Base-by-base conservation (phyloP, 768 basidiomycete genomes). In the Naganishia vishniacii region DNA sequence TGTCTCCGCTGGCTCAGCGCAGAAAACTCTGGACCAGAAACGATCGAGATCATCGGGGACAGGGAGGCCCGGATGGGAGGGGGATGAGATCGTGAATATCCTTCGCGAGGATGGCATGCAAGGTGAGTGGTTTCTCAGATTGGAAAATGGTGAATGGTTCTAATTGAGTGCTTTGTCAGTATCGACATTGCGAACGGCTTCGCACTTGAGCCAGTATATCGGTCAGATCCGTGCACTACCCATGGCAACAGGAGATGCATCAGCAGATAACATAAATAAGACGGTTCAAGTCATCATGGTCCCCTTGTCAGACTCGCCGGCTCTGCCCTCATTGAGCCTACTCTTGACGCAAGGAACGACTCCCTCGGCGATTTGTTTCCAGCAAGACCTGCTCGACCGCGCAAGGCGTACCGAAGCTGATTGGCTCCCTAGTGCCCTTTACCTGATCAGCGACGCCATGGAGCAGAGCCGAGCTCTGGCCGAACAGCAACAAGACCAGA, bases 311-410 rank as follows among this genome's bases (percentile, higher is more conserved):
- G 75, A 77, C 59, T 72, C 72, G 11, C 74, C 73, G 0, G 69
- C 74, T 23, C 65, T 77, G 29, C 75, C 75, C 4, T 74, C 74
- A 0, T 67, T 77, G 40, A 74, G 74, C 15, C 63, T 75, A 8
- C 67, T 77, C 6, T 58, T 77, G 2, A 44, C 72, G 8, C 73
- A 75, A 48, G 74, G 74, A 18, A 75, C 74, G 3, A 75, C 75
- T 0, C 72, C 75, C 0, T 70, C 74, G 11, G 75, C 75, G 23
- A 74, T 77, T 18, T 77, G 75, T 60, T 77, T 77, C 65, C 75
- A 77, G 51, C 74, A 77, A 56, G 75, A 75, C 65, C 32, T 75
- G 18, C 68, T 77, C 20, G 74, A 77, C 15, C 67, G 75, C 31
- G 75, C 73, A 11, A 66, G 68, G 40, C 59, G 72, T 34, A 72